Base-by-base conservation (phyloP, 2,329 filamentous ascomycete genomes). In the Apiospora malaysiana region DNA sequence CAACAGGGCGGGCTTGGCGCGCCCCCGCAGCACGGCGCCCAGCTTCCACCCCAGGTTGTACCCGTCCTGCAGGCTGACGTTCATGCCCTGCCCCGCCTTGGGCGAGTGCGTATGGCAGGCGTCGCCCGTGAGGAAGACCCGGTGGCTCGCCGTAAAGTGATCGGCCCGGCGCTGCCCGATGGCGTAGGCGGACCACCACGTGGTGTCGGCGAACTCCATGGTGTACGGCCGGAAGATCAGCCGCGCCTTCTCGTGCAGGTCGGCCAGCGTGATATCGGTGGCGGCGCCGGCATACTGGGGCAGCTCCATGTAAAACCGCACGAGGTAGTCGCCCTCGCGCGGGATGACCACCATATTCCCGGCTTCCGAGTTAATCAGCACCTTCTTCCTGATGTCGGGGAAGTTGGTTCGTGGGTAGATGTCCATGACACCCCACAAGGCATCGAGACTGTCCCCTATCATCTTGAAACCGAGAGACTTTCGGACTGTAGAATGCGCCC, bases 151-250 rank as follows among this genome's bases (percentile, higher is more conserved):
- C 76, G 89, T 86, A 79, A 92, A 92, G 51, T 83, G 81, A 51
- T 88, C 85, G 0, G 89, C 90, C 2, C 89, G 82, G 2, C 89
- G 85, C 77, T 91, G 89, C 2, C 89, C 89, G 66, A 91, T 90
- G 8, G 84, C 80, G 72, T 92, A 92, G 0, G 87, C 88, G 0
- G 88, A 90, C 87, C 89, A 92, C 90, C 90, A 92, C 0, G 71
- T 74, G 0, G 88, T 90, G 69, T 86, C 85, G 0, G 83, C 83
- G 68, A 89, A 84, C 0, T 89, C 85, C 72, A 91, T 82, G 0
- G 75, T 72, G 70, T 89, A 91, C 0, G 89, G 89, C 0, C 78
- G 72, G 68, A 92, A 87, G 51, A 91, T 87, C 0, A 79, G 80
- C 46, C 82, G 80, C 0, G 89, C 88, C 0, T 85, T 83, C 3